phyloP scores from a whole-genome alignment of 2,329 filamentous ascomycete genomes.

The Verticillium isaacii region DNA sequence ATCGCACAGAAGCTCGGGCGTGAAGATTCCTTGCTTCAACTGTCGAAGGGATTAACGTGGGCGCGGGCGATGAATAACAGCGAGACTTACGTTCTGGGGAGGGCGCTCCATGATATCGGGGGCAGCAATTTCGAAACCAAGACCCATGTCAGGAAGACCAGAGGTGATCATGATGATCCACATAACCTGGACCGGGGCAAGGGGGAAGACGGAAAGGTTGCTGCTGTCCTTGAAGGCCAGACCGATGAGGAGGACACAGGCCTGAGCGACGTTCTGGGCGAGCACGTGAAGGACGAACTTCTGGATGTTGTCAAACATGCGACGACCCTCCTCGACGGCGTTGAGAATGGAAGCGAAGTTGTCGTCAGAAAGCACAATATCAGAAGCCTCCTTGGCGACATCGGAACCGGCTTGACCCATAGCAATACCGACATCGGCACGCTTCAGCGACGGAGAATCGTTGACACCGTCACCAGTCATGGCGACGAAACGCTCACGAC shows the following conservation, averaged over 20 bases:
- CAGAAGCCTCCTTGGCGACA: conserved; percentile 64
- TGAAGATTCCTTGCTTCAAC: conserved; percentile 55
- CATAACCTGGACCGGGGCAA: conserved; percentile 69
- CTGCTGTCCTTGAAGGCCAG: conserved; percentile 63
- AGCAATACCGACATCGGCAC: conserved; percentile 65
- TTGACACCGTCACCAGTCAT: conserved; percentile 73
- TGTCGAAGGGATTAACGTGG: conserved; percentile 8
- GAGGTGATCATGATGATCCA: conserved; percentile 80
- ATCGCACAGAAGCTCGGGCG: conserved; percentile 58
- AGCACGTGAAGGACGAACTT: conserved; percentile 66
- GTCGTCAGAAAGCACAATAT: conserved; percentile 67
- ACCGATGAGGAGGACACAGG: conserved; percentile 62
- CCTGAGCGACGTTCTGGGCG: conserved; percentile 66
- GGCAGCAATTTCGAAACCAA: conserved; percentile 65
- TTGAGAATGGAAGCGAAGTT: conserved; percentile 69
- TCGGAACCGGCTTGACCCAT: conserved; percentile 67
- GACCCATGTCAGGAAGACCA: conserved; percentile 68
- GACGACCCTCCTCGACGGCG: conserved; percentile 65
- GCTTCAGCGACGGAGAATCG: conserved; percentile 63
- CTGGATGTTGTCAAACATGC: conserved; percentile 71
- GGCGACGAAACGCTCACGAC: conserved; percentile 59
- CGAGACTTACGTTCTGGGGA: conserved; percentile 52
- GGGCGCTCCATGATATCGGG: conserved; percentile 65
- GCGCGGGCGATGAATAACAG: too few relatives aligned
- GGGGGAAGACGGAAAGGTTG: conserved; percentile 63